These are phyloP conservation scores for Solanum pinnatisectum DNA, from an alignment of 257 asterid genomes.

Conservation along the genomic window DNA sequence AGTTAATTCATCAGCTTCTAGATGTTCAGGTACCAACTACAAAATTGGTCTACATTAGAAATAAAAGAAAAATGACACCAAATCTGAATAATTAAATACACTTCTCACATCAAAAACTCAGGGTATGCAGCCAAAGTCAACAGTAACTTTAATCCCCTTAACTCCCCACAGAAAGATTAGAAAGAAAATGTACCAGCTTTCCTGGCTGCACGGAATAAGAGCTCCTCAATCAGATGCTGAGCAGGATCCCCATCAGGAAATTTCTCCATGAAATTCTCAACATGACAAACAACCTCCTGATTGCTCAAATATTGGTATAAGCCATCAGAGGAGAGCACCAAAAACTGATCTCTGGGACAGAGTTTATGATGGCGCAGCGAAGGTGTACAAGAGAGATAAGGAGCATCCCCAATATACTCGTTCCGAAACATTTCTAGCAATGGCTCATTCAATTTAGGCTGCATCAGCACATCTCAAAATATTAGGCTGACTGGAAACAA, in stretches of 20 bases:
- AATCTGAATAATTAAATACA: not conserved
- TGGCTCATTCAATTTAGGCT: constrained; percentile 15
- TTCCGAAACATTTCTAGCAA: constrained; percentile 13
- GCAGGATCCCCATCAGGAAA: constrained; percentile 14
- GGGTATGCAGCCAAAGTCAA: not conserved
- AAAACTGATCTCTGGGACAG: constrained; percentile 6
- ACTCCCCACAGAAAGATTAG: not conserved
- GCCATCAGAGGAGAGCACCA: constrained; percentile 19
- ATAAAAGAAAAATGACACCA: not conserved
- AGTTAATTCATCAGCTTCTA: not conserved
- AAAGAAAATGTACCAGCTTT: constrained; percentile 11
- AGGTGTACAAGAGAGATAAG: constrained; percentile 11
- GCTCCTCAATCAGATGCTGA: constrained; percentile 16
- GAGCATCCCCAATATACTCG: constrained; percentile 7
- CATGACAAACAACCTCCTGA: constrained; percentile 12
- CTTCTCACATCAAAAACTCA: not conserved
- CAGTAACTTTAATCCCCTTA: not conserved
- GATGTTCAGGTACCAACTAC: not conserved
- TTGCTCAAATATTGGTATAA: constrained; percentile 14
- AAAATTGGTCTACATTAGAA: not conserved
- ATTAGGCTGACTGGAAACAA: not conserved
- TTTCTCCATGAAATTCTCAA: constrained; percentile 7
- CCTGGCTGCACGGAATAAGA: constrained; percentile 14
- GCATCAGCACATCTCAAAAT: not conserved
- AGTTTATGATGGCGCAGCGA: constrained; percentile 13